These are phyloP conservation scores for Pseudomonodictys pantanalensis DNA, from an alignment of 495 filamentous ascomycete genomes.

Conservation along the genomic window DNA sequence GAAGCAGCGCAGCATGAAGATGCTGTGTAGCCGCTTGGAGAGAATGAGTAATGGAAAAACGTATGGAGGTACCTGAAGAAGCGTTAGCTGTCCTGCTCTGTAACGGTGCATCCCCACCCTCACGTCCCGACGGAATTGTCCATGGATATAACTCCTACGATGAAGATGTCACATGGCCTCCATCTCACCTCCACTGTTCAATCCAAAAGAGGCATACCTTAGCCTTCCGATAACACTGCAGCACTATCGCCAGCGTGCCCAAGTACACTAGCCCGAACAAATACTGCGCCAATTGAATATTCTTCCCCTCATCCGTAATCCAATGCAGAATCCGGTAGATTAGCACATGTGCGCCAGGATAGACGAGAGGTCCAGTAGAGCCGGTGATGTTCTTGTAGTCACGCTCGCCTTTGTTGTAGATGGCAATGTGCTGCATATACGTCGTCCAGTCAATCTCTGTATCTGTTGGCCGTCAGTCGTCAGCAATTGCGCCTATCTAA, in stretches of 20 bases:
- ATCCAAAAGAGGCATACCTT: conserved; percentile 46
- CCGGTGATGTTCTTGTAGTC: conserved; percentile 85
- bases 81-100: neutral
- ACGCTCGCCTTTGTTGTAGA: conserved; percentile 77
- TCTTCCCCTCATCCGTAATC: conserved; percentile 68
- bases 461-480: conserved; percentile 55
- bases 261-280: conserved; percentile 80
- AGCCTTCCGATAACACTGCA: conserved; percentile 76
- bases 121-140: too few relatives aligned
- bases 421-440: conserved; percentile 89
- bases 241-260: conserved; percentile 66
- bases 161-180: neutral
- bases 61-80: conserved; percentile 74
- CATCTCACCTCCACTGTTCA: neutral
- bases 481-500: too few relatives aligned
- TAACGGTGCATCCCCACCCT: too few relatives aligned
- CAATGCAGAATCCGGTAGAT: conserved; percentile 78
- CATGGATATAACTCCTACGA: neutral
- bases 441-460: conserved; percentile 98
- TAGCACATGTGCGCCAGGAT: conserved; percentile 90
- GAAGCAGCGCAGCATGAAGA: conserved; percentile 89
- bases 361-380: conserved; percentile 83
- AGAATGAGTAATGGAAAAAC: conserved; percentile 82
- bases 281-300: conserved; percentile 77
- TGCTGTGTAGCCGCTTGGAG: conserved; percentile 89